phyloP scores from a whole-genome alignment of 768 basidiomycete species.

The Boletus huronensis region DNA sequence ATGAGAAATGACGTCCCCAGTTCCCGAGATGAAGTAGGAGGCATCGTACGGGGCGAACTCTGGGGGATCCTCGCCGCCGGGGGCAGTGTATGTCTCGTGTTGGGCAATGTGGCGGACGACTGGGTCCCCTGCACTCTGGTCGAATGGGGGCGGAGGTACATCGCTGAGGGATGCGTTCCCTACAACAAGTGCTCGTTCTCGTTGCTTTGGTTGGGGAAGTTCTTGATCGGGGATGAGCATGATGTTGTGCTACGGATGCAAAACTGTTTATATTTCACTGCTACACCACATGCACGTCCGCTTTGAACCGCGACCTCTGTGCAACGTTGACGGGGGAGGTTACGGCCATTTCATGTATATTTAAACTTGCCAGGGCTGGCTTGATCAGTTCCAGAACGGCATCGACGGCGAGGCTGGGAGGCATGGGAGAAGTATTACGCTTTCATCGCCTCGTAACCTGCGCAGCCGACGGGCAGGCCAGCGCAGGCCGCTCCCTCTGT shows the following conservation, averaged over 20 bases:
- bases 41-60: slow-evolving; percentile 62
- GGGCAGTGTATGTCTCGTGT: slow-evolving; percentile 19
- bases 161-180: neutral
- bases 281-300: neutral
- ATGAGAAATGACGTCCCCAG: slow-evolving; percentile 62
- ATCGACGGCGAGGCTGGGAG: slow-evolving; percentile 6
- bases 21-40: slow-evolving; percentile 46
- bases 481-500: slow-evolving; percentile 7
- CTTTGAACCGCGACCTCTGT: neutral
- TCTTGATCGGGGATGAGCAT: slow-evolving; percentile 5
- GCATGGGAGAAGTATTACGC: slow-evolving; percentile 6
- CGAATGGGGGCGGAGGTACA: slow-evolving; percentile 25
- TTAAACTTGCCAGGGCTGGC: neutral
- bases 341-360: neutral
- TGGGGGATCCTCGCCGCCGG: slow-evolving; percentile 52
- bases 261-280: neutral
- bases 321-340: neutral
- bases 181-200: neutral
- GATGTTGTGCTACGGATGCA: neutral
- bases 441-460: slow-evolving; percentile 2
- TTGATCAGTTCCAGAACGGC: slow-evolving; percentile 1
- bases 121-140: slow-evolving; percentile 24
- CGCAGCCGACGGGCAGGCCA: slow-evolving; percentile 10
- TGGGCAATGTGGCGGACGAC: slow-evolving; percentile 24
- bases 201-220: slow-evolving; percentile 4